phyloP scores from a whole-genome alignment of 768 basidiomycete species.

The Tephrocybe sp. region DNA sequence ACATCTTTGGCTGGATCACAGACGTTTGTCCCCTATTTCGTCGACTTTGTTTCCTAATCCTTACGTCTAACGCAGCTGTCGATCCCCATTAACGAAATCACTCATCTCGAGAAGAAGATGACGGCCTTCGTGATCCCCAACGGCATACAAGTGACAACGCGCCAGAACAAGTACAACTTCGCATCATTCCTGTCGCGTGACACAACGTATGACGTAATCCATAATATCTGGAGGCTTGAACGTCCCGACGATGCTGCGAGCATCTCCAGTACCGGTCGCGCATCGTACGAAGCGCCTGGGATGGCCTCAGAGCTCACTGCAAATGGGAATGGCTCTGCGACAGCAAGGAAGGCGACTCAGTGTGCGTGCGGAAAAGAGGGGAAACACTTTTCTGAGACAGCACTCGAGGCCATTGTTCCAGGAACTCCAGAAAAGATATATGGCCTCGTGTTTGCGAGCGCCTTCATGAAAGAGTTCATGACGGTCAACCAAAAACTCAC shows the following conservation, averaged over 20 bases:
- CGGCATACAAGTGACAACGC: conserved; percentile 87
- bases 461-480: conserved; percentile 95
- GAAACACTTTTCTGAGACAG: conserved; percentile 67
- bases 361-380: conserved; percentile 75
- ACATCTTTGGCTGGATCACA: conserved; percentile 99
- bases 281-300: conserved; percentile 29
- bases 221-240: conserved; percentile 92
- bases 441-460: conserved; percentile 94
- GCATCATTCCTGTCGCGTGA: conserved; percentile 96
- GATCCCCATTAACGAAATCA: conserved; percentile 86
- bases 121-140: conserved; percentile 98
- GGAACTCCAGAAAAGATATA: conserved; percentile 94
- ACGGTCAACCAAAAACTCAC: conserved; percentile 80
- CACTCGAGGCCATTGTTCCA: conserved; percentile 77
- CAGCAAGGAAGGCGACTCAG: conserved; percentile 53
- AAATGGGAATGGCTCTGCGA: conserved; percentile 14
- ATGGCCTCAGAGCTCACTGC: conserved; percentile 17
- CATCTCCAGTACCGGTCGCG: conserved; percentile 34
- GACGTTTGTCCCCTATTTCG: conserved; percentile 57
- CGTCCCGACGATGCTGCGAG: conserved; percentile 60
- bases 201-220: conserved; percentile 93
- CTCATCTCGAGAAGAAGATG: conserved; percentile 91
- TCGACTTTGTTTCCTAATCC: conserved; percentile 16
- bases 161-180: conserved; percentile 84
- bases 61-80: conserved; percentile 63